Evolutionary conservation across 2,329 filamentous ascomycete genomes (phyloP).

Genomic region (Arthroderma uncinatum): DNA sequence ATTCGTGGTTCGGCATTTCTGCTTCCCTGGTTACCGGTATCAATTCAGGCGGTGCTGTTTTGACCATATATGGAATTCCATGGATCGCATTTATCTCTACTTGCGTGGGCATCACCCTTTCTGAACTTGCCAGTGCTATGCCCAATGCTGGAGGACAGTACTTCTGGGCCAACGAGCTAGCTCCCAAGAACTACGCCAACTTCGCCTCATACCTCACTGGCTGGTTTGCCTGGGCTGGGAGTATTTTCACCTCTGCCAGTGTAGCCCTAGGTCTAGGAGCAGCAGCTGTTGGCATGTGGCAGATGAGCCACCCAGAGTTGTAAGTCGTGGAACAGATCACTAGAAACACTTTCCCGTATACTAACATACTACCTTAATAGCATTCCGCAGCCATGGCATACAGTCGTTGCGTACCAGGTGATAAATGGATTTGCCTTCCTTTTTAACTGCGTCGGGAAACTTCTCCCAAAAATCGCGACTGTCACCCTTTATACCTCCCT

Average conservation of each 20-base stretch:
- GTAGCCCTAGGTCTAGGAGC: slow-evolving; percentile 40
- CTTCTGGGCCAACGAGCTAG: slow-evolving; percentile 41
- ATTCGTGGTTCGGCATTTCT: slow-evolving; percentile 43
- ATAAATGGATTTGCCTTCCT: slow-evolving; percentile 40
- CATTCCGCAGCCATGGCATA: slow-evolving; percentile 26
- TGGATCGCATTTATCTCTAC: slow-evolving; percentile 37
- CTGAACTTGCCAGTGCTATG: slow-evolving; percentile 39
- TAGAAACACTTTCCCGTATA: background rate
- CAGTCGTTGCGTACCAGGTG: slow-evolving; percentile 37
- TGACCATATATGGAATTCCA: slow-evolving; percentile 42
- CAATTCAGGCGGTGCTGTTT: slow-evolving; percentile 39
- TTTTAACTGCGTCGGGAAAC: slow-evolving; percentile 38
- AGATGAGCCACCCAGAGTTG: slow-evolving; percentile 43
- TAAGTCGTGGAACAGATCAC: slow-evolving; percentile 30
- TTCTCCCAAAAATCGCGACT: slow-evolving; percentile 32
- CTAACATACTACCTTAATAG: slow-evolving; percentile 16
- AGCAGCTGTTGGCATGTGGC: slow-evolving; percentile 42
- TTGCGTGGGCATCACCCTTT: slow-evolving; percentile 38
- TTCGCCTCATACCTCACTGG: slow-evolving; percentile 40
- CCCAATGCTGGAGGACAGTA: slow-evolving; percentile 44
- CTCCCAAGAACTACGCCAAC: slow-evolving; percentile 36
- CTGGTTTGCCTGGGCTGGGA: slow-evolving; percentile 45
- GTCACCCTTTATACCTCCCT: slow-evolving; percentile 38
- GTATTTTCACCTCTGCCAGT: slow-evolving; percentile 44
- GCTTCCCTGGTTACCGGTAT: slow-evolving; percentile 41